Evolutionary conservation across 345 rosid species (phyloP).

Genomic region (Euphorbia peplus): DNA sequence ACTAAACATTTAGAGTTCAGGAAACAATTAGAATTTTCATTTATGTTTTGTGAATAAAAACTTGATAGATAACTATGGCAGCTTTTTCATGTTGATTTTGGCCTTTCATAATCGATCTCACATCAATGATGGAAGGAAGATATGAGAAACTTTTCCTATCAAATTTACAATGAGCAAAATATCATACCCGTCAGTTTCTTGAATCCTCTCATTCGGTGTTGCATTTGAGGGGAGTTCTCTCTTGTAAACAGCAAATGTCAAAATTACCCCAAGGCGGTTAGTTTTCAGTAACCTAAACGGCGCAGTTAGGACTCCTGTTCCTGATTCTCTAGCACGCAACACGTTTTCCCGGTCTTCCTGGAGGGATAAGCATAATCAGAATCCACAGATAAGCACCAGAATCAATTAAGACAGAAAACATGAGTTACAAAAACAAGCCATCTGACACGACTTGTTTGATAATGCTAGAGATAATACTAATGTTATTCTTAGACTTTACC

Average conservation of each 20-base stretch:
- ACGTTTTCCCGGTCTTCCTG: slow-evolving; percentile 97
- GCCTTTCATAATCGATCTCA: no score
- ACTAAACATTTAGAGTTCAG: background rate
- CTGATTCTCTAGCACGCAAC: slow-evolving; percentile 77
- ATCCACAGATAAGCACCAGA: slow-evolving; percentile 9
- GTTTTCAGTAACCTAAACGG: slow-evolving; percentile 87
- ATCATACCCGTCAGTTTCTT: slow-evolving; percentile 83
- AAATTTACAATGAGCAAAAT: slow-evolving; percentile 7
- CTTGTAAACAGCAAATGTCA: slow-evolving; percentile 91
- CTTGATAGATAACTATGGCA: no score
- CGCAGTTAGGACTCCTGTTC: slow-evolving; percentile 94
- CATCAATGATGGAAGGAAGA: background rate
- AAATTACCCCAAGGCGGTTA: slow-evolving; percentile 88
- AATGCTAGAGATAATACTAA: no score
- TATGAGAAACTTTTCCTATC: background rate
- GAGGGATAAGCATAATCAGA: slow-evolving; percentile 16
- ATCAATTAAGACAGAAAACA: background rate
- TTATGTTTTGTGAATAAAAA: no score
- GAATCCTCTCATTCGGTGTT: slow-evolving; percentile 70
- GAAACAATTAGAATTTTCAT: no score
- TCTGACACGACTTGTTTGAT: no score
- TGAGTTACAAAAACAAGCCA: background rate
- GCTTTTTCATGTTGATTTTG: no score
- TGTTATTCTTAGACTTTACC: no score
- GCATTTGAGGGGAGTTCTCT: slow-evolving; percentile 78